A percentile compares a stretch with the other conserved stretches of the same genome.
Evolutionary conservation across 305 asterid genomes (phyloP).

Genomic region (Plantago lanceolata): DNA sequence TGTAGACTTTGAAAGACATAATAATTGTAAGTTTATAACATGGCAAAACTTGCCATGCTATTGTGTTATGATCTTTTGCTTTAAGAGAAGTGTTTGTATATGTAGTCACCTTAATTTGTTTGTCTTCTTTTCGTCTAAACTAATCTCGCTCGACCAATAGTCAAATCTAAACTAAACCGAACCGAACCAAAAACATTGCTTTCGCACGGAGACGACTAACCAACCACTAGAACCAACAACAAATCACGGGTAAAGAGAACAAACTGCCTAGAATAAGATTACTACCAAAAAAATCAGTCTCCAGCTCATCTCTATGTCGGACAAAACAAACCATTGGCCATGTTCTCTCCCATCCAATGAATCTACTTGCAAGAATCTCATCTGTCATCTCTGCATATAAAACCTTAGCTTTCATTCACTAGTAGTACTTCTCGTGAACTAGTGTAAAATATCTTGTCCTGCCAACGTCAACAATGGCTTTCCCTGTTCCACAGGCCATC

Average conservation of each 20-base stretch:
- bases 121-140: too few relatives aligned
- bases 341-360: not conserved
- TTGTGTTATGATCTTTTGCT: not conserved
- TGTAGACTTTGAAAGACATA: not conserved
- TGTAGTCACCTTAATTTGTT: too few relatives aligned
- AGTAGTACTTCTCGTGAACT: not conserved
- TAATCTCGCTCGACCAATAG: too few relatives aligned
- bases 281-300: not conserved
- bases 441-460: not conserved
- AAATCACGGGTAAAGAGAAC: too few relatives aligned
- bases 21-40: not conserved
- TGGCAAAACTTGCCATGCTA: not conserved
- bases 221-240: too few relatives aligned
- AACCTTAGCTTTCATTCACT: too few relatives aligned
- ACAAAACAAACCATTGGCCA: not conserved
- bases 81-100: not conserved
- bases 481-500: constrained; percentile 14
- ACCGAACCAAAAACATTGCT: too few relatives aligned
- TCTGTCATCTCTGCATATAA: too few relatives aligned
- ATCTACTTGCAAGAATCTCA: not conserved
- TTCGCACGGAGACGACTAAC: too few relatives aligned
- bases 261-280: too few relatives aligned
- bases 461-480: constrained; percentile 34
- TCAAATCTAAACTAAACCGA: too few relatives aligned
- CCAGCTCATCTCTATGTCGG: not conserved